phyloP scores from a whole-genome alignment of 305 asterid species.

The Solanum hybrid region DNA sequence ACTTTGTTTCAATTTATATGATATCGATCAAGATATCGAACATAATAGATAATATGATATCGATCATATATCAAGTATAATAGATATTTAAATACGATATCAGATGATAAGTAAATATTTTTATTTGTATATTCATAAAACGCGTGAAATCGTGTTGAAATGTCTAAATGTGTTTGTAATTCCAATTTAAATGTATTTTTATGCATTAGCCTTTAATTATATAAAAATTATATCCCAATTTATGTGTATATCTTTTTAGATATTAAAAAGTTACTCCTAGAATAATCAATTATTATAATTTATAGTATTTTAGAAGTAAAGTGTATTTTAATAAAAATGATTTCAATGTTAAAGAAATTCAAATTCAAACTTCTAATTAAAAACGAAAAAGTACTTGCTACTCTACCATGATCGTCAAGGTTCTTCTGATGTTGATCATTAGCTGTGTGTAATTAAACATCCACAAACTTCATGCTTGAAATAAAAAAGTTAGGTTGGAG shows the following conservation, averaged over 20 bases:
- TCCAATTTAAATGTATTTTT: background rate
- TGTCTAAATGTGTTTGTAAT: background rate
- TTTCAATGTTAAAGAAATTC: too few relatives aligned
- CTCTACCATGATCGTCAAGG: background rate
- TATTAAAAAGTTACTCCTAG: background rate
- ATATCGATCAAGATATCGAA: accelerated
- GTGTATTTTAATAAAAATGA: too few relatives aligned
- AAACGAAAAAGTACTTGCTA: too few relatives aligned
- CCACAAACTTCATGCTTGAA: background rate
- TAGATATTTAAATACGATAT: background rate
- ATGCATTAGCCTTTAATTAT: background rate
- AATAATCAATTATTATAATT: background rate
- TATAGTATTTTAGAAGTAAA: too few relatives aligned
- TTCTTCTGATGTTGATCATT: background rate
- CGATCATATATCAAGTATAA: too few relatives aligned
- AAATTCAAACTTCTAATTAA: too few relatives aligned
- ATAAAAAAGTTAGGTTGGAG: background rate
- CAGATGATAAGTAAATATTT: too few relatives aligned
- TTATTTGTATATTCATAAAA: background rate
- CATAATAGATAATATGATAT: too few relatives aligned
- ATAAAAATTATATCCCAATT: background rate
- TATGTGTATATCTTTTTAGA: background rate
- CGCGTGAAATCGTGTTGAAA: background rate
- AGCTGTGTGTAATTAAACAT: background rate
- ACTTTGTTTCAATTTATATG: too few relatives aligned